Evolutionary conservation across 192 early-diverging fungal species (phyloP).

Genomic region (Coemansia pectinata): DNA sequence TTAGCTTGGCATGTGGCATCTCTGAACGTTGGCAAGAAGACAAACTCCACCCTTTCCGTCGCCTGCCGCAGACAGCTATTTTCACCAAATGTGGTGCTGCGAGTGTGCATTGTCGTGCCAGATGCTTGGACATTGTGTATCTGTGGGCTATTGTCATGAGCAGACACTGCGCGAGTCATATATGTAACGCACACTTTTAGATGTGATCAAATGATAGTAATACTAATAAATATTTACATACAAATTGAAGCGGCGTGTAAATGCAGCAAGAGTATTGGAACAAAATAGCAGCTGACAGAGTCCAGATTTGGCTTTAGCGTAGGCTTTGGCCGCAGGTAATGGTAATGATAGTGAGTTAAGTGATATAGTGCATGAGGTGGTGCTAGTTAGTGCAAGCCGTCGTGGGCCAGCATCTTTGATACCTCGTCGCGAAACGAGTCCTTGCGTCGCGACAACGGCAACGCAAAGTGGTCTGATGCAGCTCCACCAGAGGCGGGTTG

Average conservation of each 20-base stretch:
- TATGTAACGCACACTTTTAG: not conserved
- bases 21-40: not conserved
- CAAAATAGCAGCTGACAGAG: not conserved
- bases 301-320: not conserved
- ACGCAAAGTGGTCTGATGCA: not conserved
- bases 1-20: not conserved
- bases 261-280: not conserved
- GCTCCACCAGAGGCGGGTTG: not conserved
- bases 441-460: conserved; percentile 9
- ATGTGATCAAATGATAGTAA: not conserved
- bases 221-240: not conserved
- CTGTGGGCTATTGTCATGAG: not conserved
- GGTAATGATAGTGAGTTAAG: not conserved
- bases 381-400: conserved; percentile 8
- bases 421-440: conserved; percentile 20
- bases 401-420: conserved; percentile 17
- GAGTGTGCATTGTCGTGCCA: not conserved
- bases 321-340: not conserved
- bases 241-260: not conserved
- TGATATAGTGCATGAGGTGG: conserved; percentile 1
- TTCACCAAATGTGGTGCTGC: conserved; percentile 8
- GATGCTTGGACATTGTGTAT: not conserved
- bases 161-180: not conserved
- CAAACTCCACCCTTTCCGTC: not conserved
- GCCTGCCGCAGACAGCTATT: conserved; percentile 2